Evolutionary conservation across 2,329 filamentous ascomycete genomes (phyloP).

Genomic region (Myriosclerotinia duriaeana): DNA sequence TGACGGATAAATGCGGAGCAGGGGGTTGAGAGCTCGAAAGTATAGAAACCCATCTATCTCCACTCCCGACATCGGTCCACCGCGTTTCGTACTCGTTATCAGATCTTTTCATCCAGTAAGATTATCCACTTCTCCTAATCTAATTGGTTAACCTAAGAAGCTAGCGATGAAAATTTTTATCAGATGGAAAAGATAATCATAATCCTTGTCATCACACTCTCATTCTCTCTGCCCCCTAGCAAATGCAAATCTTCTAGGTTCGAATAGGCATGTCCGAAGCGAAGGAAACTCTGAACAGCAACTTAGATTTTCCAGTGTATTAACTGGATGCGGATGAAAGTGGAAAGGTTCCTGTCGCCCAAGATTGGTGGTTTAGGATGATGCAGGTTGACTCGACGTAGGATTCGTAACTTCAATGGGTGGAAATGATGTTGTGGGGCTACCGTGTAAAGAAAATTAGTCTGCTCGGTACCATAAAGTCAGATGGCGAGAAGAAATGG

Average conservation of each 20-base stretch:
- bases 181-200: slow-evolving; percentile 25
- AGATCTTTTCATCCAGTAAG: slow-evolving; percentile 10
- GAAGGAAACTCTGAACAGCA: not conserved
- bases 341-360: not conserved
- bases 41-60: not conserved
- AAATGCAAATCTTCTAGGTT: slow-evolving; percentile 15
- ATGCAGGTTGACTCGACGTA: slow-evolving; percentile 5
- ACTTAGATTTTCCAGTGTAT: slow-evolving; percentile 5
- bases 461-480: not conserved
- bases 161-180: slow-evolving; percentile 21
- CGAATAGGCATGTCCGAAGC: slow-evolving; percentile 13
- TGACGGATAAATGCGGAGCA: slow-evolving; percentile 14
- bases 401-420: slow-evolving; percentile 12
- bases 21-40: not conserved
- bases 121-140: not conserved
- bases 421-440: not conserved
- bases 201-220: slow-evolving; percentile 10
- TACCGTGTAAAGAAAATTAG: slow-evolving; percentile 7
- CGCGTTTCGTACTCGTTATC: slow-evolving; percentile 19
- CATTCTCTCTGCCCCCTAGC: not conserved
- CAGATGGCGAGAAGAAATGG: not conserved
- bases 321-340: slow-evolving; percentile 7
- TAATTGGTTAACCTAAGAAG: not conserved
- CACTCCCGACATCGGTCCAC: slow-evolving; percentile 18
- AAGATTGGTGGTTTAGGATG: slow-evolving; percentile 13